phyloP scores from a whole-genome alignment of 495 filamentous ascomycete genomes.

The Trichocladium uniseriatum region DNA sequence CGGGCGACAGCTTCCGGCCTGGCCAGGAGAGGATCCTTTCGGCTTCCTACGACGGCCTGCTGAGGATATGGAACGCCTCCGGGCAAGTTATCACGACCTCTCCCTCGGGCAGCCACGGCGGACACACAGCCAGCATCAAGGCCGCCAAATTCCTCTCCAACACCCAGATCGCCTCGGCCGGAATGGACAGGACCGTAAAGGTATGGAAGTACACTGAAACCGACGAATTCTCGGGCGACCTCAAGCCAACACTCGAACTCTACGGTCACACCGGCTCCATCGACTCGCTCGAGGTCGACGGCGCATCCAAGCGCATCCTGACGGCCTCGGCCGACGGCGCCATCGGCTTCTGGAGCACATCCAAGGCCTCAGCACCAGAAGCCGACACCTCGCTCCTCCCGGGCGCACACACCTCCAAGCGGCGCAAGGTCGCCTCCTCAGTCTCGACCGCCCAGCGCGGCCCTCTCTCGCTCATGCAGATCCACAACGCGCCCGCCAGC shows the following conservation, averaged over 20 bases:
- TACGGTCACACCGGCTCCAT: constrained; percentile 74
- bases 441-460: constrained; percentile 63
- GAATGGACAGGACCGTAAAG: constrained; percentile 72
- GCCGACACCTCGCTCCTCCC: constrained; percentile 59
- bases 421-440: constrained; percentile 62
- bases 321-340: constrained; percentile 73
- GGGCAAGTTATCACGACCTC: constrained; percentile 69
- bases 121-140: constrained; percentile 69
- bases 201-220: constrained; percentile 77
- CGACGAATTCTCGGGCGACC: constrained; percentile 49
- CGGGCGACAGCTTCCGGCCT: constrained; percentile 31
- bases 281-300: constrained; percentile 69
- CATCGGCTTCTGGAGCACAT: constrained; percentile 76
- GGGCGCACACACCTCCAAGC: constrained; percentile 54
- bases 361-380: constrained; percentile 60
- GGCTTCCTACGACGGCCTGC: constrained; percentile 77
- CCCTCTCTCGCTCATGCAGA: constrained; percentile 59
- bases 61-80: constrained; percentile 82
- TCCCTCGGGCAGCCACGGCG: constrained; percentile 48
- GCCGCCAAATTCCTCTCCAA: constrained; percentile 70
- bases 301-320: constrained; percentile 63
- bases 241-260: constrained; percentile 71
- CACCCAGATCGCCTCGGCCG: constrained; percentile 65
- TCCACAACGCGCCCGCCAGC: constrained; percentile 63
- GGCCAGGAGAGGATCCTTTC: constrained; percentile 62